These are phyloP conservation scores for Gentiana macrophylla DNA, from an alignment of 257 asterid species.

Conservation along the genomic window DNA sequence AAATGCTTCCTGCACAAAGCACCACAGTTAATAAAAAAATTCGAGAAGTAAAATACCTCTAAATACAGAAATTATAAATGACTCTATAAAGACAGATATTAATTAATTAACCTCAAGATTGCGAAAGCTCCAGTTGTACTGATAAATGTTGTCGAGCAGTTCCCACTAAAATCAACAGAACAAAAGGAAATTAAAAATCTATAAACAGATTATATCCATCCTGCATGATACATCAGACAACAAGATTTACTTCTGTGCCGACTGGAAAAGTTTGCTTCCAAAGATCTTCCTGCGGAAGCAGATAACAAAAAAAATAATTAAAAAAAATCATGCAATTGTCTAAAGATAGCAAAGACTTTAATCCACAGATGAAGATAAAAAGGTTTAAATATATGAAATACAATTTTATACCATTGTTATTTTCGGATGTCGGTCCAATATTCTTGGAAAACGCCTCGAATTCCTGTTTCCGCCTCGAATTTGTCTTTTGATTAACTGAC, in stretches of 20 bases:
- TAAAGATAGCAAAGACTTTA: too few relatives aligned
- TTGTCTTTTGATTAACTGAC: too few relatives aligned
- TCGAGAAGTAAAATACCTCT: too few relatives aligned
- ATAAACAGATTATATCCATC: background rate
- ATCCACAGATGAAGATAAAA: too few relatives aligned
- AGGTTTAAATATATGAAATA: too few relatives aligned
- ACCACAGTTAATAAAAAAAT: too few relatives aligned
- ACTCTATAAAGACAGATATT: background rate
- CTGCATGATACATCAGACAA: background rate
- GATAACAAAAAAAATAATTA: background rate
- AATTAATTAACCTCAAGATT: constrained; percentile 62
- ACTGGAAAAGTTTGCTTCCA: constrained; percentile 68
- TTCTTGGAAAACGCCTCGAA: too few relatives aligned
- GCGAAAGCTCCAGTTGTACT: constrained; percentile 73
- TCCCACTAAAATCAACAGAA: constrained; percentile 63
- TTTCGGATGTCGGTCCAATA: too few relatives aligned
- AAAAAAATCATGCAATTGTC: too few relatives aligned
- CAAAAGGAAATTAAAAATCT: background rate
- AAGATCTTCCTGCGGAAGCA: constrained; percentile 53
- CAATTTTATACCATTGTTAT: too few relatives aligned
- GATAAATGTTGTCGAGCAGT: constrained; percentile 81
- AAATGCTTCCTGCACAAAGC: constrained; percentile 59
- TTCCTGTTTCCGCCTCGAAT: too few relatives aligned
- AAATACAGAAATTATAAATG: too few relatives aligned
- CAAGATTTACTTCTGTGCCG: constrained; percentile 54